phyloP scores from a whole-genome alignment of 805 yeast species.

The Pichia nakasei region DNA sequence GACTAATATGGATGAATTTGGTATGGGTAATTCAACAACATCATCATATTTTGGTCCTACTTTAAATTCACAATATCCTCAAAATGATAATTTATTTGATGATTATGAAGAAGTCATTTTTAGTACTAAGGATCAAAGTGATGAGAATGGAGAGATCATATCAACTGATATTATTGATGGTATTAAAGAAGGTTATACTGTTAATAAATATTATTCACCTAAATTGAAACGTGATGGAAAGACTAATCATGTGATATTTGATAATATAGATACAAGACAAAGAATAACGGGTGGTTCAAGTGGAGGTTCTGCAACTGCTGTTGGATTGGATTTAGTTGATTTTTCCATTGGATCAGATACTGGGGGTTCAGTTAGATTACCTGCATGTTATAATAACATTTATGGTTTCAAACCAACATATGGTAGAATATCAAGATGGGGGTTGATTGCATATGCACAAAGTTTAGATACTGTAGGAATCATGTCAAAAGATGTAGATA shows the following conservation, averaged over 20 bases:
- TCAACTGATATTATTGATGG: background rate
- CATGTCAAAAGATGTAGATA: conserved; percentile 40
- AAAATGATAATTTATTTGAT: conserved; percentile 14
- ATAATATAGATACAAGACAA: conserved; percentile 2
- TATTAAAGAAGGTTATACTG: background rate
- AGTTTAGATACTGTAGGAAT: conserved; percentile 92
- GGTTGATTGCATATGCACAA: conserved; percentile 89
- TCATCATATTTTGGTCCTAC: conserved; percentile 51
- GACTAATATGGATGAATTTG: conserved; percentile 92
- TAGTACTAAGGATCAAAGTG: conserved; percentile 16
- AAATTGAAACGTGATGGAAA: conserved; percentile 1
- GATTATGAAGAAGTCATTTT: conserved; percentile 18
- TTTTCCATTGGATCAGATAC: conserved; percentile 92
- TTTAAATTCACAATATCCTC: conserved; percentile 37
- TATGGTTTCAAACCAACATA: conserved; percentile 90
- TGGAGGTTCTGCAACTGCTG: conserved; percentile 94
- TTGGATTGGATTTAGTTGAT: conserved; percentile 60
- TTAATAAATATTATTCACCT: conserved; percentile 14
- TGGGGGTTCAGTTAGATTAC: conserved; percentile 92
- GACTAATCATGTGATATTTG: background rate
- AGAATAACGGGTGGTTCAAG: conserved; percentile 83
- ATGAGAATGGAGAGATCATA: conserved; percentile 3
- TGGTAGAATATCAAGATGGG: conserved; percentile 88
- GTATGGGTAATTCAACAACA: conserved; percentile 80
- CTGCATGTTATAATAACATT: conserved; percentile 80